Evolutionary conservation across 2,329 filamentous ascomycete genomes (phyloP).

Genomic region (Sordariomycetes sp.): DNA sequence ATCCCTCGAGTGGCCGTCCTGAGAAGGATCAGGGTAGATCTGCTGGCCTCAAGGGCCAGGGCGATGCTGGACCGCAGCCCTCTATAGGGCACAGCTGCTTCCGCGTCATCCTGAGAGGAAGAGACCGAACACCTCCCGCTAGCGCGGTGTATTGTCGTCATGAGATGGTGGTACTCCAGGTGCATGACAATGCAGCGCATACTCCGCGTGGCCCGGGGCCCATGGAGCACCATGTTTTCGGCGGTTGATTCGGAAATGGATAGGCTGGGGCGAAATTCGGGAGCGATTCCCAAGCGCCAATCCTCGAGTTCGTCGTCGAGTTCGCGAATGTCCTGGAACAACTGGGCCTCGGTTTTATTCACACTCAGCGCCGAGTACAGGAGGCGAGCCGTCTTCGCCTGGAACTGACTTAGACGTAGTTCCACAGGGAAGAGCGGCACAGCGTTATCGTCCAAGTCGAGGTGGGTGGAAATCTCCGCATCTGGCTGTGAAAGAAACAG

Average conservation of each 20-base stretch:
- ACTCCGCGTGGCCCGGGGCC: background rate
- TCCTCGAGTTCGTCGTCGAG: constrained; percentile 44
- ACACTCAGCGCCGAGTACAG: constrained; percentile 38
- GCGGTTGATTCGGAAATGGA: constrained; percentile 21
- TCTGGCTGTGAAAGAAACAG: background rate
- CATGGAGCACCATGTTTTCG: background rate
- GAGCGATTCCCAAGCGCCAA: constrained; percentile 39
- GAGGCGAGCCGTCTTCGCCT: constrained; percentile 30
- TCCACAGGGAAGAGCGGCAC: background rate
- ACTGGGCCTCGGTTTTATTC: constrained; percentile 40
- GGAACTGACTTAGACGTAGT: background rate
- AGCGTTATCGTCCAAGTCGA: background rate
- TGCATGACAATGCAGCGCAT: constrained; percentile 37
- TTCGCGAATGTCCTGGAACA: constrained; percentile 42
- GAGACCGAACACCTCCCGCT: constrained; percentile 35
- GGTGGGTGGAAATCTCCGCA: background rate
- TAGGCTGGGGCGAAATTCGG: constrained; percentile 32
- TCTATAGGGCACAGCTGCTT: constrained; percentile 20
- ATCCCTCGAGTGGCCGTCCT: constrained; percentile 28
- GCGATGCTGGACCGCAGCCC: constrained; percentile 41
- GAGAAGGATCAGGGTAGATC: constrained; percentile 40
- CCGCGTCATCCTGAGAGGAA: constrained; percentile 10
- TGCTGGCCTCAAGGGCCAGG: constrained; percentile 42
- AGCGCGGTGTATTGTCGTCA: constrained; percentile 43
- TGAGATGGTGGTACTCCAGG: constrained; percentile 44